phyloP scores from a whole-genome alignment of 2,329 filamentous ascomycete species.

The Ophiostoma triangulosporum region DNA sequence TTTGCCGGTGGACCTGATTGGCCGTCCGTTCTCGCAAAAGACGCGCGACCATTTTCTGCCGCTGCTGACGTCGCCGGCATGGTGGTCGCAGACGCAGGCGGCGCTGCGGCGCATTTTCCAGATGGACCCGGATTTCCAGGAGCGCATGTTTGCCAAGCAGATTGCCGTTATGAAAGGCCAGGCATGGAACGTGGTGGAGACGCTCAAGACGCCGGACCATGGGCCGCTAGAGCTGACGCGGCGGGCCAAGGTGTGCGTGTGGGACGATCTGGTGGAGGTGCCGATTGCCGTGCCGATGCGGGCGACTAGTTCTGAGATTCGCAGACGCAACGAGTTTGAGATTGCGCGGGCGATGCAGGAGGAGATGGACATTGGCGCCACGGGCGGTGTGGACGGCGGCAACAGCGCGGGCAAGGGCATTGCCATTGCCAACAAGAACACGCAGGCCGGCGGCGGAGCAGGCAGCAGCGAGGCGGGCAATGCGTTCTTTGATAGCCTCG shows the following conservation, averaged over 20 bases:
- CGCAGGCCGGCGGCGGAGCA: slow-evolving; percentile 8
- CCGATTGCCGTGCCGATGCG: slow-evolving; percentile 87
- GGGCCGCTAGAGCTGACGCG: slow-evolving; percentile 84
- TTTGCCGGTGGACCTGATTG: slow-evolving; percentile 88
- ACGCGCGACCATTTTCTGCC: slow-evolving; percentile 94
- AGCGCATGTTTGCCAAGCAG: slow-evolving; percentile 97
- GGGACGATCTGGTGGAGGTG: slow-evolving; percentile 95
- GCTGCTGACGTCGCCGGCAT: slow-evolving; percentile 80
- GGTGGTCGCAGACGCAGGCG: slow-evolving; percentile 92
- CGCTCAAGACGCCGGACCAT: slow-evolving; percentile 81
- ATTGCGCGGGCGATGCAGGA: slow-evolving; percentile 45
- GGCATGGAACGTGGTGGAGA: slow-evolving; percentile 98
- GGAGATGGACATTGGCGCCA: slow-evolving; percentile 81
- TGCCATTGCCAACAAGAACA: slow-evolving; percentile 20
- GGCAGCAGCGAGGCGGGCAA: neutral
- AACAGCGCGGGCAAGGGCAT: neutral
- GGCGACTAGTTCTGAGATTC: slow-evolving; percentile 71
- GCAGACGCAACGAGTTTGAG: slow-evolving; percentile 34
- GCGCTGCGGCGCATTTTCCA: slow-evolving; percentile 79
- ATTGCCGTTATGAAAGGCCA: slow-evolving; percentile 99
- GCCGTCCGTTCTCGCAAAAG: slow-evolving; percentile 86
- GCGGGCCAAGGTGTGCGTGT: slow-evolving; percentile 83
- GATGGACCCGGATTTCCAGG: slow-evolving; percentile 89
- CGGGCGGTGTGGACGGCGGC: slow-evolving; percentile 15
- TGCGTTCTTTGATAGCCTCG: neutral